These are phyloP conservation scores for Kalaharituber pfeilii DNA, from an alignment of 2,329 filamentous ascomycete genomes.

Conservation along the genomic window DNA sequence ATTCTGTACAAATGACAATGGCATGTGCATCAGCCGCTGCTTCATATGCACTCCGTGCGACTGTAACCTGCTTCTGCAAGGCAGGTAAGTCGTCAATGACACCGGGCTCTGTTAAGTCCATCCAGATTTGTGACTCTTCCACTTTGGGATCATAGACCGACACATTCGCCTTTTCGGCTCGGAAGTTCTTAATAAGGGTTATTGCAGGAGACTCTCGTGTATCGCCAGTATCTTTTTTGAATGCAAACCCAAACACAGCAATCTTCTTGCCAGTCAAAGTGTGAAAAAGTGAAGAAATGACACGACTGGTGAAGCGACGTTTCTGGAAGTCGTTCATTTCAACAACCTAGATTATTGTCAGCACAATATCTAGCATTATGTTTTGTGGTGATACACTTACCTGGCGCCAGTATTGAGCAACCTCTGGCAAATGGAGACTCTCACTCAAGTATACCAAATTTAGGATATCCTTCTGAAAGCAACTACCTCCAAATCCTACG, in stretches of 20 bases:
- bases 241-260: conserved; percentile 55
- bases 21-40: conserved; percentile 33
- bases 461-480: conserved; percentile 66
- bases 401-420: conserved; percentile 57
- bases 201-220: conserved; percentile 54
- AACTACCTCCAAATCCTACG: conserved; percentile 63
- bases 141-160: conserved; percentile 32
- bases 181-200: conserved; percentile 46
- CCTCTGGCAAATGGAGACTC: conserved; percentile 49
- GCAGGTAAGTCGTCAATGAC: conserved; percentile 24
- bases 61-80: conserved; percentile 26
- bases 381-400: conserved; percentile 7
- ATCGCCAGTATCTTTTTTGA: conserved; percentile 65
- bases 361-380: neutral
- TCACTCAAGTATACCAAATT: conserved; percentile 58
- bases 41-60: conserved; percentile 30
- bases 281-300: conserved; percentile 50
- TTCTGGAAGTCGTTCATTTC: conserved; percentile 62
- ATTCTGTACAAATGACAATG: conserved; percentile 36
- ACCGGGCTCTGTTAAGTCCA: conserved; percentile 22
- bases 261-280: conserved; percentile 54
- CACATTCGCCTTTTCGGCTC: conserved; percentile 48
- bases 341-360: conserved; percentile 34
- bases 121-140: conserved; percentile 29
- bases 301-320: conserved; percentile 47